Evolutionary conservation across 2,329 filamentous ascomycete species (phyloP).

Genomic region (Fusarium pininemorale): DNA sequence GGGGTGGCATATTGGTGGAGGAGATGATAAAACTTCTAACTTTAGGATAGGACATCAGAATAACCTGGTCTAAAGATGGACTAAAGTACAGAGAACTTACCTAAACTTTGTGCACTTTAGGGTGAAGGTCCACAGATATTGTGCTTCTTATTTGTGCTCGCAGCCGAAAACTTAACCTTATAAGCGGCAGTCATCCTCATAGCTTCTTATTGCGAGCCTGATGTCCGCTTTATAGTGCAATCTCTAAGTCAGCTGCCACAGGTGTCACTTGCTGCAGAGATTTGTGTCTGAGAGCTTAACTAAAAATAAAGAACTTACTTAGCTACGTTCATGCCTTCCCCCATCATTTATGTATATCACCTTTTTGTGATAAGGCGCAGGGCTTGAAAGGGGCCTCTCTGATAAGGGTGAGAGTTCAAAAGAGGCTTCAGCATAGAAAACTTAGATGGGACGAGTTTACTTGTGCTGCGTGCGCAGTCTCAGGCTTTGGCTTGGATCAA

Average conservation of each 20-base stretch:
- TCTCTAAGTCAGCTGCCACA: rapidly evolving
- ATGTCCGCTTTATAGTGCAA: too few relatives aligned
- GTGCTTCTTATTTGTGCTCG: too few relatives aligned
- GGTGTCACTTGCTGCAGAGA: too few relatives aligned
- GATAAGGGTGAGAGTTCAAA: neutral
- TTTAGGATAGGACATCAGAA: neutral
- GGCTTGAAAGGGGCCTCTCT: too few relatives aligned
- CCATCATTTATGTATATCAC: too few relatives aligned
- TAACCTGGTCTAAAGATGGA: neutral
- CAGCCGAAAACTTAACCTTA: too few relatives aligned
- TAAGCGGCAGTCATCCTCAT: too few relatives aligned
- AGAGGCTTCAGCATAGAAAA: neutral
- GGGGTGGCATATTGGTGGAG: rapidly evolving
- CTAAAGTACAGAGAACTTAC: neutral
- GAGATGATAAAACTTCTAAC: rapidly evolving
- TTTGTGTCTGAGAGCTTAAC: too few relatives aligned
- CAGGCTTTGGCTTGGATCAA: neutral
- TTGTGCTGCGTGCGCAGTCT: rapidly evolving
- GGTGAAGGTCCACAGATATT: neutral
- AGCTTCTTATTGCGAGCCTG: too few relatives aligned
- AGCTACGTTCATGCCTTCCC: too few relatives aligned
- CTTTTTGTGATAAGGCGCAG: too few relatives aligned
- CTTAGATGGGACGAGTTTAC: neutral
- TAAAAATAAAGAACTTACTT: too few relatives aligned
- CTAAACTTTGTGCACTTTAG: neutral